A percentile compares a stretch with the other conserved stretches of the same genome.
Conservation (phyloP, 768 basidiomycete genomes). For the Piloderma croceum region DNA sequence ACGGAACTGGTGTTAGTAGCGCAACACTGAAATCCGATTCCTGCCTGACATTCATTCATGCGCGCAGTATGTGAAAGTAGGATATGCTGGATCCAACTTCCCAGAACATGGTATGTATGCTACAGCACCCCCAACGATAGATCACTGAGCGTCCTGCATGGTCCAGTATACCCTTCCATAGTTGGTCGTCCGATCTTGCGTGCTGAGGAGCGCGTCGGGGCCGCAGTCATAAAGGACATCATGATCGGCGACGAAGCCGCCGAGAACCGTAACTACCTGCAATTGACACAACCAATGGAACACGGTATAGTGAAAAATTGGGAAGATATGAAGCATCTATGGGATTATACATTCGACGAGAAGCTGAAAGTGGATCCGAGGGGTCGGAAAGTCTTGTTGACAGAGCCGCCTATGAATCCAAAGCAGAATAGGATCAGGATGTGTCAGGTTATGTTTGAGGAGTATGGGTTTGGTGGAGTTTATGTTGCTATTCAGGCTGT, state of each 20-base stretch:
- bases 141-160: neutral
- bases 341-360: conserved; percentile 98
- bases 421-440: conserved; percentile 87
- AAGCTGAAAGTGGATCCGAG: conserved; percentile 85
- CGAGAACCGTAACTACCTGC: conserved; percentile 88
- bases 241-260: conserved; percentile 98
- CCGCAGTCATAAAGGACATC: conserved; percentile 87
- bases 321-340: conserved; percentile 97
- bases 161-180: conserved; percentile 91
- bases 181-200: conserved; percentile 96
- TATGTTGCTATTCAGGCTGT: conserved; percentile 99
- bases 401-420: conserved; percentile 99
- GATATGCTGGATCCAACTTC: conserved; percentile 90
- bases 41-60: neutral
- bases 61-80: conserved; percentile 83
- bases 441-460: conserved; percentile 99
- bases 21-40: conserved; percentile 5
- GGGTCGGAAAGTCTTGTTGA: conserved; percentile 87
- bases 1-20: conserved; percentile 69
- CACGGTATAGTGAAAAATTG: conserved; percentile 98
- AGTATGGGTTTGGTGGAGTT: conserved; percentile 92
- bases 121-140: neutral
- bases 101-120: conserved; percentile 74
- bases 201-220: conserved; percentile 90
- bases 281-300: conserved; percentile 98